Evolutionary conservation across 352 stramenopile species (phyloP).

Genomic region (Thalassiosira exigua): DNA sequence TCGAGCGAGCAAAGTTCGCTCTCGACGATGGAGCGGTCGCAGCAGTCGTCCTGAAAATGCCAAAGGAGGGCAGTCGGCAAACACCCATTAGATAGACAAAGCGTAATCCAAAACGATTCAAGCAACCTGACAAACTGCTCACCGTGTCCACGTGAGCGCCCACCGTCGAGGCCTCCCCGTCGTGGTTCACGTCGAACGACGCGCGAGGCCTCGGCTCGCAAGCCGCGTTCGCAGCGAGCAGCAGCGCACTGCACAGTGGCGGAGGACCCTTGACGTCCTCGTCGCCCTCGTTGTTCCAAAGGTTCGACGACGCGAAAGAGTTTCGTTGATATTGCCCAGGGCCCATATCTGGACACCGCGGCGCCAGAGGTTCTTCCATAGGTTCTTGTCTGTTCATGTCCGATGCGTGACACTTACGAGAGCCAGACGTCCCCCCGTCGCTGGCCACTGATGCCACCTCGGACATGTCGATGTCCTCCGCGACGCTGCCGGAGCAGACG

Average conservation of each 20-base stretch:
- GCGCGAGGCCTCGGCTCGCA: slow-evolving; percentile 23
- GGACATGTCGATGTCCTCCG: slow-evolving; percentile 38
- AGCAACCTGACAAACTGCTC: no score
- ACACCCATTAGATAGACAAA: no score
- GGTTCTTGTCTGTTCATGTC: background rate
- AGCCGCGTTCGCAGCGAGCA: slow-evolving; percentile 40
- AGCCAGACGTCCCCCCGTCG: background rate
- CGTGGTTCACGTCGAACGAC: slow-evolving; percentile 16
- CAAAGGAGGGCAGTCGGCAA: no score
- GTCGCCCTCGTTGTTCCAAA: slow-evolving; percentile 22
- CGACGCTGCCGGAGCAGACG: slow-evolving; percentile 35
- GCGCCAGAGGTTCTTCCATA: background rate
- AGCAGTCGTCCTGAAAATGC: slow-evolving; percentile 47
- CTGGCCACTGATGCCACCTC: slow-evolving; percentile 41
- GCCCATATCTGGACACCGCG: no score
- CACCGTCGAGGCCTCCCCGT: background rate
- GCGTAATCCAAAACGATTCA: no score
- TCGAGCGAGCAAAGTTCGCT: slow-evolving; percentile 29
- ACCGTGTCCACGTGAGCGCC: slow-evolving; percentile 42
- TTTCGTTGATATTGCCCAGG: background rate
- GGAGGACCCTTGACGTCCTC: slow-evolving; percentile 34
- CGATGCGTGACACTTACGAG: background rate
- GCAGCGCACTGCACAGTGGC: slow-evolving; percentile 17
- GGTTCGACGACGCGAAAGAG: background rate
- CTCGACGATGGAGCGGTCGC: slow-evolving; percentile 21